Conservation (phyloP, 148 eudicot species). For the Camellia japonica region DNA sequence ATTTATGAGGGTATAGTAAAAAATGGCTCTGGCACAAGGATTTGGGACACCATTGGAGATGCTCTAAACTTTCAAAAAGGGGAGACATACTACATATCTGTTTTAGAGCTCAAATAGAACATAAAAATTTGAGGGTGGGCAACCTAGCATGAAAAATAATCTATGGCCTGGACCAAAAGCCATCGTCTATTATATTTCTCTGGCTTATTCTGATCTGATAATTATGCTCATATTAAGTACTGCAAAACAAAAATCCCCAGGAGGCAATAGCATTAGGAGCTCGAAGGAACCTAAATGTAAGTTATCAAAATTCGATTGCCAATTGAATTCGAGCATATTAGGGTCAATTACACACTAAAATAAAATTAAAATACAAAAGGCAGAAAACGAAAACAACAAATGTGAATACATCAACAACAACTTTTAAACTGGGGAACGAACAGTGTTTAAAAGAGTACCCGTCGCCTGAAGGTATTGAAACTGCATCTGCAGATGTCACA, state of each 20-base stretch:
- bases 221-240: not conserved
- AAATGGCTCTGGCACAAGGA: too few species aligned
- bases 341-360: not conserved
- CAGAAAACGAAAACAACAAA: not conserved
- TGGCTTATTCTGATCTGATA: not conserved
- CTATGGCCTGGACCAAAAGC: not conserved
- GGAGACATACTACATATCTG: too few species aligned
- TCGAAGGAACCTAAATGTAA: not conserved
- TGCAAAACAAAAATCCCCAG: not conserved
- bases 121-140: not conserved
- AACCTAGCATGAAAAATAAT: not conserved
- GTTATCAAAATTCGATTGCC: not conserved
- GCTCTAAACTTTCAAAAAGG: too few species aligned
- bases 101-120: too few species aligned
- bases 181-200: not conserved
- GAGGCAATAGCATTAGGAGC: not conserved
- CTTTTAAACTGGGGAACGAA: not conserved
- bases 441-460: constrained; percentile 38
- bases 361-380: not conserved
- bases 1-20: too few species aligned
- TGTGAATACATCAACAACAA: not conserved
- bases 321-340: not conserved
- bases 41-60: too few species aligned
- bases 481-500: constrained; percentile 96
- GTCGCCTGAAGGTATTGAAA: constrained; percentile 83